Percentiles rank a stretch among this genome's conserved stretches.
Evolutionary conservation across 805 yeast species (phyloP).

Genomic region (Priceomyces fermenticarens): DNA sequence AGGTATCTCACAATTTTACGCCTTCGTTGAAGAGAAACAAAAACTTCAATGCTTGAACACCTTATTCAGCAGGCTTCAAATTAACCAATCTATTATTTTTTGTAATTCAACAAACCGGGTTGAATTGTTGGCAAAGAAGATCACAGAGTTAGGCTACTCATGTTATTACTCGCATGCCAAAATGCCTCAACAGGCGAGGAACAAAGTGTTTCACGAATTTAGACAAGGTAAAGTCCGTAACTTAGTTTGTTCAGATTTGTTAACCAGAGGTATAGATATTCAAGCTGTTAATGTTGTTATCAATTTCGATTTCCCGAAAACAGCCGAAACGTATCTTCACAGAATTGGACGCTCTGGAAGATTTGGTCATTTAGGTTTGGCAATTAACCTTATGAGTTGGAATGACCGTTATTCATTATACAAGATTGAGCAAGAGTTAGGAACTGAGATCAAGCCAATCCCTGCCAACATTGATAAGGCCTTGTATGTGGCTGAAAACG

Average conservation of each 20-base stretch:
- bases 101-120: slow-evolving; percentile 97
- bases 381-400: slow-evolving; percentile 95
- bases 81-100: slow-evolving; percentile 94
- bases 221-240: slow-evolving; percentile 98
- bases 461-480: slow-evolving; percentile 90
- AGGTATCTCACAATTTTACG: slow-evolving; percentile 96
- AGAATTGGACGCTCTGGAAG: slow-evolving; percentile 99
- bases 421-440: slow-evolving; percentile 94
- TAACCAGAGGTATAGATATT: slow-evolving; percentile 98
- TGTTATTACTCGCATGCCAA: slow-evolving; percentile 96
- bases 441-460: slow-evolving; percentile 95
- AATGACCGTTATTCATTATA: slow-evolving; percentile 90
- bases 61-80: slow-evolving; percentile 86
- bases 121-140: slow-evolving; percentile 90
- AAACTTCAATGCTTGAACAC: slow-evolving; percentile 95
- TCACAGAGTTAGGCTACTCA: slow-evolving; percentile 93
- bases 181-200: slow-evolving; percentile 97
- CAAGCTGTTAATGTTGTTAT: slow-evolving; percentile 98
- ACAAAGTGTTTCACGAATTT: slow-evolving; percentile 97
- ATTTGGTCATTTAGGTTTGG: slow-evolving; percentile 97
- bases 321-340: slow-evolving; percentile 95
- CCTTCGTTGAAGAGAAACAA: slow-evolving; percentile 96
- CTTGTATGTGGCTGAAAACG: slow-evolving; percentile 82
- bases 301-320: slow-evolving; percentile 97
- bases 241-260: slow-evolving; percentile 91